These are phyloP conservation scores for Fusarium pseudocircinatum DNA, from an alignment of 2,329 filamentous ascomycete genomes.

Conservation along the genomic window DNA sequence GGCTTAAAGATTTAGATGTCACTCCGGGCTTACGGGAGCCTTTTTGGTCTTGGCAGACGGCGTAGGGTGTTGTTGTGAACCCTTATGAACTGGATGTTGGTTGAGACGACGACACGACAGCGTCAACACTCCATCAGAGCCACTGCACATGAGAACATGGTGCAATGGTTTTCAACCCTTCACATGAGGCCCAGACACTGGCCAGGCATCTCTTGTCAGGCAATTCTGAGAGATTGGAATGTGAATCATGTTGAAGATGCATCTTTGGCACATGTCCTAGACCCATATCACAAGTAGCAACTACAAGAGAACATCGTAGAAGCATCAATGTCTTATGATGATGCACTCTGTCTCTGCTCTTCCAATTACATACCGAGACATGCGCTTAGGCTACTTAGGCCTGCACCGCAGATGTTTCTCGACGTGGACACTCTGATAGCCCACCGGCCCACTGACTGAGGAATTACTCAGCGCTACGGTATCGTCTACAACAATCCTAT, in stretches of 20 bases:
- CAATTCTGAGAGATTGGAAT: background rate
- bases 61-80: background rate
- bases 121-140: background rate
- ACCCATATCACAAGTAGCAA: background rate
- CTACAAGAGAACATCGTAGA: background rate
- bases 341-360: background rate
- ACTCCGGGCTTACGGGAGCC: background rate
- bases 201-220: background rate
- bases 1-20: background rate
- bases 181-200: background rate
- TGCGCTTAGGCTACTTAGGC: background rate
- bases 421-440: conserved; percentile 14
- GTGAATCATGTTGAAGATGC: background rate
- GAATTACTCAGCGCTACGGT: background rate
- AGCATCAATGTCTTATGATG: background rate
- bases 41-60: background rate
- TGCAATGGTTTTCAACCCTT: background rate
- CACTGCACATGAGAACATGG: background rate
- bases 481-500: background rate
- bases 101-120: background rate
- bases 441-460: conserved; percentile 4
- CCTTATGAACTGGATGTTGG: background rate
- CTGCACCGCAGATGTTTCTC: background rate
- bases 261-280: background rate
- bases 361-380: background rate